These are phyloP conservation scores for Solanum pennellii DNA, from an alignment of 257 asterid species.

Conservation along the genomic window DNA sequence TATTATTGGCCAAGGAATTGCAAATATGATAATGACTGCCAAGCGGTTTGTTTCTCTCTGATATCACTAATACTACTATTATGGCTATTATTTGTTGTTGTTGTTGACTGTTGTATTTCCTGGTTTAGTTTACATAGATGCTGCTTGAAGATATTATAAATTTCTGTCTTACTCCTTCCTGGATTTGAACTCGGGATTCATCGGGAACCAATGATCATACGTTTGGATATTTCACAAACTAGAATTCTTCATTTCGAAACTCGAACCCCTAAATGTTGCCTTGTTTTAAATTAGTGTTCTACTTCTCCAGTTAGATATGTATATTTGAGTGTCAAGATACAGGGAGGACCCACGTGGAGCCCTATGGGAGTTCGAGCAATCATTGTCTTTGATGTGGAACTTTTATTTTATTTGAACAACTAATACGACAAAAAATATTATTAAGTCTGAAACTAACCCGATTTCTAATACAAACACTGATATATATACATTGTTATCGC, in stretches of 20 bases:
- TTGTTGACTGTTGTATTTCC: not conserved
- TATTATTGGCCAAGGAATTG: slow-evolving; percentile 95
- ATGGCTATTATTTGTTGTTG: not conserved
- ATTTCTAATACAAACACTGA: too few relatives aligned
- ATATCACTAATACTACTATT: not conserved
- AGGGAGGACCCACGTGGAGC: not conserved
- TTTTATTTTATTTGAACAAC: not conserved
- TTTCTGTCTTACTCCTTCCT: not conserved
- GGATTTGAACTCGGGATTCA: not conserved
- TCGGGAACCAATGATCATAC: not conserved
- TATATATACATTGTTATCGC: too few relatives aligned
- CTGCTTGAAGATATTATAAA: not conserved
- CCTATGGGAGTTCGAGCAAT: not conserved
- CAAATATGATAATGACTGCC: slow-evolving; percentile 87
- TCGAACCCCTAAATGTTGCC: not conserved
- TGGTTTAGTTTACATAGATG: not conserved
- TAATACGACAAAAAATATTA: not conserved
- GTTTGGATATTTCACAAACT: not conserved
- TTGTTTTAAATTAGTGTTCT: not conserved
- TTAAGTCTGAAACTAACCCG: too few relatives aligned
- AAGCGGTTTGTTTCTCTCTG: slow-evolving; percentile 48
- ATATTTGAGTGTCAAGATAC: not conserved
- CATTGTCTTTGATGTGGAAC: not conserved
- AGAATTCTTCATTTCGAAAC: not conserved
- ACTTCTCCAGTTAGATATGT: not conserved